These are phyloP conservation scores for Candida tallmaniae DNA, from an alignment of 805 yeast genomes.

Conservation along the genomic window DNA sequence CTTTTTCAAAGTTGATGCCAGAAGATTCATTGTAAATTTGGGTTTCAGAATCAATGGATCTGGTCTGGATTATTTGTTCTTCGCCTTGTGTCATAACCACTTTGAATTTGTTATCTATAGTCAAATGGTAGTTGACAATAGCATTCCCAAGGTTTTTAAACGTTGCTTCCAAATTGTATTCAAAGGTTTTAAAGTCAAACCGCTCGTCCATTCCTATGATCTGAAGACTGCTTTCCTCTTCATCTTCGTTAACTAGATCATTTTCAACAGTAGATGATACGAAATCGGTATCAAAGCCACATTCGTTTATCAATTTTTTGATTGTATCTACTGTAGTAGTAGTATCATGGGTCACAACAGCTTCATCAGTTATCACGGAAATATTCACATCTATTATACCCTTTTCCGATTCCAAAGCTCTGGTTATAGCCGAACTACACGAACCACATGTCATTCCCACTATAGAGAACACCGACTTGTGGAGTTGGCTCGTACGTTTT, in stretches of 20 bases:
- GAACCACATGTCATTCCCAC: slow-evolving; percentile 92
- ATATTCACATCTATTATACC: slow-evolving; percentile 58
- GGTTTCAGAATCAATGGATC: slow-evolving; percentile 4
- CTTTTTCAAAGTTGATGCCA: slow-evolving; percentile 4
- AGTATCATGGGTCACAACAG: slow-evolving; percentile 48
- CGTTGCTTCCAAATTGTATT: slow-evolving; percentile 38
- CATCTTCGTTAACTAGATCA: slow-evolving; percentile 16
- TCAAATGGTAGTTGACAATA: slow-evolving; percentile 20
- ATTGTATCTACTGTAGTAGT: slow-evolving; percentile 32
- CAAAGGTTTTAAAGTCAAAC: slow-evolving; percentile 25
- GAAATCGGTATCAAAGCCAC: slow-evolving; percentile 34
- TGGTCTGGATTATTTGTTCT: neutral
- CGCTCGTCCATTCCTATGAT: slow-evolving; percentile 27
- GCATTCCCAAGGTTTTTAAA: slow-evolving; percentile 28
- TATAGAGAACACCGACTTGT: slow-evolving; percentile 23
- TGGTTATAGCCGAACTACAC: slow-evolving; percentile 66
- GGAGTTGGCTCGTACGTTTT: neutral
- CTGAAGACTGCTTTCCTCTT: slow-evolving; percentile 26
- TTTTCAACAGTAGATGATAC: slow-evolving; percentile 1
- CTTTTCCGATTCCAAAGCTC: slow-evolving; percentile 42
- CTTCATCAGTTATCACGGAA: slow-evolving; percentile 74
- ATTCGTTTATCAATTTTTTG: slow-evolving; percentile 57
- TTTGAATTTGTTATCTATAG: slow-evolving; percentile 11
- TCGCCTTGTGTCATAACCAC: neutral
- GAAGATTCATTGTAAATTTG: slow-evolving; percentile 4